Evolutionary conservation across 2,329 filamentous ascomycete genomes (phyloP).

Genomic region (Colletotrichum liriopes): DNA sequence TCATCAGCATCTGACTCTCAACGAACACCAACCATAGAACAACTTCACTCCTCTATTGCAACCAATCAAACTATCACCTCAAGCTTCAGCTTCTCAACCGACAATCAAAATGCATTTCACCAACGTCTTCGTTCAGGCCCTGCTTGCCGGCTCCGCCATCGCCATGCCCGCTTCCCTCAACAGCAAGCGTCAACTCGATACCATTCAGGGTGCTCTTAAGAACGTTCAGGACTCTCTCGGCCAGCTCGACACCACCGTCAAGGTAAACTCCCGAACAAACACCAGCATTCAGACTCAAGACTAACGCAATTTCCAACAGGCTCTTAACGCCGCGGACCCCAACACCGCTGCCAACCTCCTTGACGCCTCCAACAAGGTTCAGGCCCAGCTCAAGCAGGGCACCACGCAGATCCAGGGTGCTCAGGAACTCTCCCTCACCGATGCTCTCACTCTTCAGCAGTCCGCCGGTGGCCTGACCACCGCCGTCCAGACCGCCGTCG

Average conservation of each 20-base stretch:
- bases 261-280: neutral
- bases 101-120: conserved; percentile 48
- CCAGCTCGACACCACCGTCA: conserved; percentile 57
- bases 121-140: conserved; percentile 62
- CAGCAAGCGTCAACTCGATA: conserved; percentile 61
- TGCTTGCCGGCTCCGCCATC: conserved; percentile 66
- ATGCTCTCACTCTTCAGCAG: conserved; percentile 46
- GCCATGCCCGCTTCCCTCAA: conserved; percentile 50
- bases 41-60: neutral
- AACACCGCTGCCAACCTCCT: conserved; percentile 55
- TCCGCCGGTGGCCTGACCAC: conserved; percentile 44
- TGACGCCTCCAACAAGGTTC: conserved; percentile 46
- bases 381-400: conserved; percentile 43
- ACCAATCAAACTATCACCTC: neutral
- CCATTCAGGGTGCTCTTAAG: conserved; percentile 73
- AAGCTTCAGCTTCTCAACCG: conserved; percentile 8
- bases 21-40: neutral
- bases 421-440: conserved; percentile 45
- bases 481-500: conserved; percentile 46
- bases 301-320: conserved; percentile 10
- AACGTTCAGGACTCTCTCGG: conserved; percentile 73
- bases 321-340: conserved; percentile 65
- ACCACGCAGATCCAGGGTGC: conserved; percentile 49
- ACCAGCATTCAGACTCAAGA: neutral
- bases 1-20: conserved; percentile 29